Evolutionary conservation across 345 rosid genomes (phyloP).

Genomic region (Carallia pectinifolia): DNA sequence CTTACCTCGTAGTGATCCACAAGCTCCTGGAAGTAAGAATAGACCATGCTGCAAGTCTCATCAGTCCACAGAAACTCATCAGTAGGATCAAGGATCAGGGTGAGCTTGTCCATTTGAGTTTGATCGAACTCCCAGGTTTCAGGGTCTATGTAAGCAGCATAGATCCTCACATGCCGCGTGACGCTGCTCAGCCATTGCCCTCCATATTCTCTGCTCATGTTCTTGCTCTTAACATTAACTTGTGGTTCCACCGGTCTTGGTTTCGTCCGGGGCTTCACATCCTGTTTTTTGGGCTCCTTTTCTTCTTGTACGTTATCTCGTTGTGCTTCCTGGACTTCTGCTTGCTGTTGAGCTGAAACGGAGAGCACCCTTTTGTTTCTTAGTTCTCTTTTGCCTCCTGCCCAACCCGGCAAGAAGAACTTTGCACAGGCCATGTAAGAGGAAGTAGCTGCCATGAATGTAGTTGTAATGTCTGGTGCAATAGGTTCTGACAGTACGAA

Average conservation of each 20-base stretch:
- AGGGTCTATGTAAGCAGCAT: constrained; percentile 33
- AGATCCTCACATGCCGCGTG: constrained; percentile 30
- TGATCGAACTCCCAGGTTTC: constrained; percentile 31
- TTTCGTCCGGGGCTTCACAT: constrained; percentile 39
- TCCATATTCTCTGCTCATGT: constrained; percentile 64
- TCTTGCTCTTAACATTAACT: constrained; percentile 71
- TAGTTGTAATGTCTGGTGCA: not conserved
- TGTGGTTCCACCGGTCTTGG: constrained; percentile 84
- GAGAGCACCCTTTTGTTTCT: constrained; percentile 17
- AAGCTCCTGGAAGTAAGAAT: constrained; percentile 81
- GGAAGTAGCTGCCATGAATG: constrained; percentile 44
- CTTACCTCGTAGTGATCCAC: constrained; percentile 93
- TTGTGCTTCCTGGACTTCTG: constrained; percentile 37
- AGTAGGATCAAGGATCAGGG: constrained; percentile 80
- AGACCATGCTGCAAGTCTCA: constrained; percentile 67
- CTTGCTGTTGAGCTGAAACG: constrained; percentile 48
- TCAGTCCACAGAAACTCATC: constrained; percentile 80
- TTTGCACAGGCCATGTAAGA: constrained; percentile 50
- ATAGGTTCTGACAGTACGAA: not conserved
- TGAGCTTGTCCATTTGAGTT: constrained; percentile 73
- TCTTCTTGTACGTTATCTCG: constrained; percentile 18
- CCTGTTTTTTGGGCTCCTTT: constrained; percentile 9
- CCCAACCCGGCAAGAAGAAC: constrained; percentile 42
- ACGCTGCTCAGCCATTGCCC: constrained; percentile 39
- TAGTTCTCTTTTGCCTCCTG: constrained; percentile 18